phyloP scores from a whole-genome alignment of 768 basidiomycete genomes.

The Collybia sordida region DNA sequence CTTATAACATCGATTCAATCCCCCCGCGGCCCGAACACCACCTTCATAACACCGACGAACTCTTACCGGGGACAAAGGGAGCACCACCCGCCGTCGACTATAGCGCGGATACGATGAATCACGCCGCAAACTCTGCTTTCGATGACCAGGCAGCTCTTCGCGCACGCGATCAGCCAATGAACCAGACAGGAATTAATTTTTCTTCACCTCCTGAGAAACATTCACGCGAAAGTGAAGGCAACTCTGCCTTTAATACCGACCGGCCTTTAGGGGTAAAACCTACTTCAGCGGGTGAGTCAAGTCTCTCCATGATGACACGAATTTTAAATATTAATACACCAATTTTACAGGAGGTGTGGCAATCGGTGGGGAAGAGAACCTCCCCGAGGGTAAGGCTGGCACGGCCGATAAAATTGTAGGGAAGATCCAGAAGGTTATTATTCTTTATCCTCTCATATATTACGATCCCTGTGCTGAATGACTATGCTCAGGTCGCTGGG shows the following conservation, averaged over 20 bases:
- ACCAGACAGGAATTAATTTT: not conserved
- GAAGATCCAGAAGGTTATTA: constrained; percentile 53
- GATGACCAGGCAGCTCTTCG: constrained; percentile 7
- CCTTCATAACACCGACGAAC: constrained; percentile 47
- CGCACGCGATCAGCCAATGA: constrained; percentile 4
- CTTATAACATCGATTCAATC: constrained; percentile 2
- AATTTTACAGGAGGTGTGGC: constrained; percentile 31
- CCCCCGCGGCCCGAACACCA: constrained; percentile 35
- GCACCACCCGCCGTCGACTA: constrained; percentile 34
- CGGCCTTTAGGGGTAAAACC: constrained; percentile 4
- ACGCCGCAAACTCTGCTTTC: constrained; percentile 14
- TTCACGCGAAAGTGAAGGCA: not conserved
- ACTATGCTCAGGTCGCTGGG: constrained; percentile 40
- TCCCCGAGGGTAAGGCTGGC: constrained; percentile 39
- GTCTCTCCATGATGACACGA: not conserved
- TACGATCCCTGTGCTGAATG: not conserved
- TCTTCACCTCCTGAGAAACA: not conserved
- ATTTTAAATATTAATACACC: too few species aligned
- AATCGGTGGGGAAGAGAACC: constrained; percentile 27
- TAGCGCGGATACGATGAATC: constrained; percentile 36
- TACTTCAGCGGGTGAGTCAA: constrained; percentile 1
- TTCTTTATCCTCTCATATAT: not conserved
- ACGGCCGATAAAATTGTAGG: constrained; percentile 56
- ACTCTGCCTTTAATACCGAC: not conserved
- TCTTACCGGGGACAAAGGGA: constrained; percentile 42